These are phyloP conservation scores for Mortierella sp. DNA, from an alignment of 371 early-diverging fungal species.

Conservation along the genomic window DNA sequence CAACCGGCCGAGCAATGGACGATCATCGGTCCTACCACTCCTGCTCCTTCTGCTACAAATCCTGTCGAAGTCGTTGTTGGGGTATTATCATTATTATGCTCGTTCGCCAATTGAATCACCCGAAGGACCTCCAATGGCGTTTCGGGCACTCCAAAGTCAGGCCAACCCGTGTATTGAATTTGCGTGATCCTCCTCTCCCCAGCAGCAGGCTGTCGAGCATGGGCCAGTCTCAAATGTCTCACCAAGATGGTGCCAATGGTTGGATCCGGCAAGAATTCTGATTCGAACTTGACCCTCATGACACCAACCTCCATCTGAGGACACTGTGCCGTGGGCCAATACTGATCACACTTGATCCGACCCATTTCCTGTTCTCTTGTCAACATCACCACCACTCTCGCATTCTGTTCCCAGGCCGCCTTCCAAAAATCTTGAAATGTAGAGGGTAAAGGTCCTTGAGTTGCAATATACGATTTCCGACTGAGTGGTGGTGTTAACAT, in stretches of 20 bases:
- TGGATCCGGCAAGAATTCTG: conserved; percentile 36
- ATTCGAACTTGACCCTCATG: conserved; percentile 45
- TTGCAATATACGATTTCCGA: conserved; percentile 76
- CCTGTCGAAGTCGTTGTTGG: no score
- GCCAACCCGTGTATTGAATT: conserved; percentile 90
- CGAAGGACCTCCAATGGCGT: conserved; percentile 69
- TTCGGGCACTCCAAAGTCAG: conserved; percentile 86
- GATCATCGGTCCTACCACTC: conserved; percentile 74
- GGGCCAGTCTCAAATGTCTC: conserved; percentile 27
- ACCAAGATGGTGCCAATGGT: conserved; percentile 37
- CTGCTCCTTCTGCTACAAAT: no score
- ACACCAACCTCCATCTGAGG: conserved; percentile 56
- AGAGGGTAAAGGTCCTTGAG: conserved; percentile 89
- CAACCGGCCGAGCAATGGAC: conserved; percentile 98
- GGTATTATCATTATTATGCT: no score
- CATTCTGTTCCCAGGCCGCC: conserved; percentile 87
- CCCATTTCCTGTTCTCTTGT: conserved; percentile 87
- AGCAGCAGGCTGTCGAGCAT: conserved; percentile 17
- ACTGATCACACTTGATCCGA: conserved; percentile 77
- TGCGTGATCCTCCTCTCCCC: conserved; percentile 69
- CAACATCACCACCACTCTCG: conserved; percentile 88
- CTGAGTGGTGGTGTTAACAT: conserved; percentile 67
- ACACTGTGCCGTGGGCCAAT: conserved; percentile 71
- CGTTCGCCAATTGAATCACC: conserved; percentile 72
- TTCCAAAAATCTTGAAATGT: conserved; percentile 93